A percentile compares a stretch with the other conserved stretches of the same genome.
phyloP scores from a whole-genome alignment of 176 grass and related monocot species.

The Cenchrus americanus region DNA sequence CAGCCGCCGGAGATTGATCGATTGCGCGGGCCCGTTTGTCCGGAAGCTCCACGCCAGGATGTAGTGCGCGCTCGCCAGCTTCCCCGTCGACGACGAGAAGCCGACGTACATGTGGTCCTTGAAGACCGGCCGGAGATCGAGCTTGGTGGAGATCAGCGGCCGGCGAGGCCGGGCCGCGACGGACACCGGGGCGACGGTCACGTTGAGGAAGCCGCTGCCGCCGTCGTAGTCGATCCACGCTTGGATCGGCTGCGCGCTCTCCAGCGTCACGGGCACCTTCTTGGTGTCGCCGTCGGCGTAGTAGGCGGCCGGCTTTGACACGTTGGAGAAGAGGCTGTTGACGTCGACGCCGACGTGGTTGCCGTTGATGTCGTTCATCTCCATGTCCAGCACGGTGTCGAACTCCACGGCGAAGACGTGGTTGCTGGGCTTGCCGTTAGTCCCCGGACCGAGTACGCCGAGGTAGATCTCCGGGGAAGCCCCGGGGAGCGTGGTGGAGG shows the following conservation, averaged over 20 bases:
- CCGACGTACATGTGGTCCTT: not conserved
- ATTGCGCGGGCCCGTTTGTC: not conserved
- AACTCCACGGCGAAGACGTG: constrained; percentile 58
- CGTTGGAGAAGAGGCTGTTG: constrained; percentile 34
- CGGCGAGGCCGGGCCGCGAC: constrained; percentile 13
- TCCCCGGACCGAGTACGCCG: constrained; percentile 29
- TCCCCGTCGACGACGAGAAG: not conserved
- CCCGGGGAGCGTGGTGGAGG: constrained; percentile 28
- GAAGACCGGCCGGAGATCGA: not conserved
- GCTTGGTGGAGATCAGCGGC: constrained; percentile 3
- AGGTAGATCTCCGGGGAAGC: constrained; percentile 38
- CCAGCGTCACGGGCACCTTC: not conserved
- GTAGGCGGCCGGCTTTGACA: constrained; percentile 14
- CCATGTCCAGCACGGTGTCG: constrained; percentile 4
- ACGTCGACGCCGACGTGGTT: constrained; percentile 56
- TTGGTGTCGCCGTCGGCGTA: not conserved
- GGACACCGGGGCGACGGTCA: constrained; percentile 32
- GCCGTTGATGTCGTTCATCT: constrained; percentile 21
- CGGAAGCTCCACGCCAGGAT: constrained; percentile 21
- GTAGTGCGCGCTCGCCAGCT: constrained; percentile 15
- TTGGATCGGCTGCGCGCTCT: constrained; percentile 19
- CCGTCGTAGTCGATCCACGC: constrained; percentile 55
- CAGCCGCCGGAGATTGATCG: constrained; percentile 1
- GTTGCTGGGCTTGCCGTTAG: constrained; percentile 40
- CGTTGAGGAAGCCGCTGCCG: constrained; percentile 11